phyloP scores from a whole-genome alignment of 495 filamentous ascomycete genomes.

The Platismatia glauca region DNA sequence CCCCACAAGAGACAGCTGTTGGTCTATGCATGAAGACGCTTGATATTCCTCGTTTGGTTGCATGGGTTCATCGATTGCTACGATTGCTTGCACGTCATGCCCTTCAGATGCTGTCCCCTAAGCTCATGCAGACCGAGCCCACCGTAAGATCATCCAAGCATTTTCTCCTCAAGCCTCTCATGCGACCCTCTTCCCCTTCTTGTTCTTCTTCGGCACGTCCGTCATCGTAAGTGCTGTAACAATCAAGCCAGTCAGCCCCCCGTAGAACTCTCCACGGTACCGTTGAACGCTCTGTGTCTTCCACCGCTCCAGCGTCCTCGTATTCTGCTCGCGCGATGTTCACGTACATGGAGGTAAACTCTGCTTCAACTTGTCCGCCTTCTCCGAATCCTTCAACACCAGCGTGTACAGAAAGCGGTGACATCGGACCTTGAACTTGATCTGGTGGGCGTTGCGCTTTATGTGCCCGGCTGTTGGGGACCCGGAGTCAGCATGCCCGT shows the following conservation, averaged over 20 bases:
- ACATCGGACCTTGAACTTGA: conserved; percentile 99
- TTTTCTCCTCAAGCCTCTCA: conserved; percentile 6
- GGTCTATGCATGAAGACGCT: not conserved
- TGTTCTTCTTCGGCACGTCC: conserved; percentile 68
- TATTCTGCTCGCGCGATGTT: not conserved
- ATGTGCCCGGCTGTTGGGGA: conserved; percentile 70
- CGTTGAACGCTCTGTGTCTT: not conserved
- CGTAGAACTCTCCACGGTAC: conserved; percentile 3
- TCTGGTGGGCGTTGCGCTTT: conserved; percentile 88
- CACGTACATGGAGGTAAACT: conserved; percentile 85
- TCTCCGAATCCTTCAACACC: conserved; percentile 92
- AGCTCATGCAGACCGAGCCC: not conserved
- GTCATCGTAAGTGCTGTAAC: conserved; percentile 59
- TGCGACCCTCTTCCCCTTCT: conserved; percentile 46
- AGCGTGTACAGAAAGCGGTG: conserved; percentile 90
- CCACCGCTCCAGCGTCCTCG: not conserved
- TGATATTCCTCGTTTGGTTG: not conserved
- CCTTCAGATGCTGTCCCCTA: not conserved
- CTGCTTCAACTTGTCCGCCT: conserved; percentile 99
- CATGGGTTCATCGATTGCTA: not conserved
- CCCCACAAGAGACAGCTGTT: not conserved
- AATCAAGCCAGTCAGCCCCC: conserved; percentile 26
- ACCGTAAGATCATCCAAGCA: not conserved
- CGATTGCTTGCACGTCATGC: not conserved
- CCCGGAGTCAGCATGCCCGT: conserved; percentile 32